A percentile compares a stretch with the other conserved stretches of the same genome.
Conservation (phyloP, 2,329 filamentous ascomycete species). For the Exophiala bonariae region DNA sequence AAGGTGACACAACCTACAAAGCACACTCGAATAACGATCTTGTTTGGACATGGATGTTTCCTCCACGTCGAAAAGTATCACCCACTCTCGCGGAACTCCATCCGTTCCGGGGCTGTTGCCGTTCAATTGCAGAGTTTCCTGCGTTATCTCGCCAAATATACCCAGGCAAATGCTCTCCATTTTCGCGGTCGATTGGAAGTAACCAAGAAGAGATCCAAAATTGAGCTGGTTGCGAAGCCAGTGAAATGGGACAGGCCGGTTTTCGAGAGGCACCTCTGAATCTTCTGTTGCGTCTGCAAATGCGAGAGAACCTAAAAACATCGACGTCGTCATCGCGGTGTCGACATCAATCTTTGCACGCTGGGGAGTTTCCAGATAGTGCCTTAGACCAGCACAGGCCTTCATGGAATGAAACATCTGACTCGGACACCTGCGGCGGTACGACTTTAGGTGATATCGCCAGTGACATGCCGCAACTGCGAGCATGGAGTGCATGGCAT, state of each 20-base stretch:
- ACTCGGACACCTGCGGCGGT: neutral
- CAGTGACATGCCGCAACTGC: slow-evolving; percentile 7
- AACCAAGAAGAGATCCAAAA: neutral
- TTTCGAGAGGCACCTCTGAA: neutral
- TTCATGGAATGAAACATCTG: slow-evolving; percentile 9
- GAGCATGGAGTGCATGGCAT: slow-evolving; percentile 10
- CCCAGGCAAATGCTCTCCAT: slow-evolving; percentile 2
- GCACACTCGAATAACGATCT: slow-evolving; percentile 1
- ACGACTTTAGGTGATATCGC: slow-evolving; percentile 8
- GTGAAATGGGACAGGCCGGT: slow-evolving; percentile 5
- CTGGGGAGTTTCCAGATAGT: slow-evolving; percentile 1
- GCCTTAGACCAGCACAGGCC: slow-evolving; percentile 4
- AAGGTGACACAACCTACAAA: slow-evolving; percentile 10
- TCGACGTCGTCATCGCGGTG: slow-evolving; percentile 5
- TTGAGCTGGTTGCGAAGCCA: slow-evolving; percentile 12
- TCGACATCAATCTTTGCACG: slow-evolving; percentile 1
- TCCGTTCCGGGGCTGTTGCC: slow-evolving; percentile 6
- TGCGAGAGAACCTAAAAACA: slow-evolving; percentile 6
- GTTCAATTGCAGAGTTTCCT: neutral
- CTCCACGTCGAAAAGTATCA: slow-evolving; percentile 2
- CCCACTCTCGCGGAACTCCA: slow-evolving; percentile 1
- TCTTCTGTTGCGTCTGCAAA: slow-evolving; percentile 6
- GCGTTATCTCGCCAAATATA: slow-evolving; percentile 1
- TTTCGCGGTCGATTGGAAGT: neutral
- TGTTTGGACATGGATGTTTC: neutral